Base-by-base conservation (phyloP, 371 early-diverging fungal genomes). In the Cokeromyces recurvatus region DNA sequence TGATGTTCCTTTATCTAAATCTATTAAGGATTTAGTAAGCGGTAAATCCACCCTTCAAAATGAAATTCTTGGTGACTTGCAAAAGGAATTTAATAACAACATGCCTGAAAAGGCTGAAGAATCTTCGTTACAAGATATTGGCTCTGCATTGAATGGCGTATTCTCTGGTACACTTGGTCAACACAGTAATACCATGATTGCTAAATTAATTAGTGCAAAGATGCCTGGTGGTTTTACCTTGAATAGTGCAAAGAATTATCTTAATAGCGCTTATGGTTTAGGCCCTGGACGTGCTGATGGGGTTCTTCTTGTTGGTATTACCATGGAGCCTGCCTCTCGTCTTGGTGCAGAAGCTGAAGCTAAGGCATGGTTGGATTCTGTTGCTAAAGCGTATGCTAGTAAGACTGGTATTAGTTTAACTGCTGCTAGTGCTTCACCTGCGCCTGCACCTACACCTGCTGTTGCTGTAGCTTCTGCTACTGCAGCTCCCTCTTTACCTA, bases 11-110 rank as follows among this genome's bases (percentile, higher is more conserved):
- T 61, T 80, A 23, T 59, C 75, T 45, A 87, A 88, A 68, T 79
- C 88, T 25, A 89, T 96, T 73, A 92, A 91, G 74, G 94, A 94
- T 45, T 80, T 94, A 39, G 90, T 91, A 21, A 91, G 91, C 38
- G 95, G 96, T 57, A 94, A 94, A 71, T 89, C 90, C 2, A 94
- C 96, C 15, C 78, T 95, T 47, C 94, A 94, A 59, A 96, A 95
- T 69, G 95, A 96, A 64, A 94, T 96, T 42, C 77, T 95, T 23
- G 96, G 94, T 66, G 95, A 95, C 64, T 73, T 95, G 36, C 90
- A 89, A 58, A 91, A 90, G 55, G 95, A 96, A 66, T 93, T 96
- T 67, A 85, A 86, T 43, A 82, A 79, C 54, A 56, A 76, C 44
- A 80, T 91, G 44, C 90, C 94, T 31, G 94, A 94, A 66, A 92